Base-by-base conservation (phyloP, 768 basidiomycete genomes). In the Phylloporus arenicola region DNA sequence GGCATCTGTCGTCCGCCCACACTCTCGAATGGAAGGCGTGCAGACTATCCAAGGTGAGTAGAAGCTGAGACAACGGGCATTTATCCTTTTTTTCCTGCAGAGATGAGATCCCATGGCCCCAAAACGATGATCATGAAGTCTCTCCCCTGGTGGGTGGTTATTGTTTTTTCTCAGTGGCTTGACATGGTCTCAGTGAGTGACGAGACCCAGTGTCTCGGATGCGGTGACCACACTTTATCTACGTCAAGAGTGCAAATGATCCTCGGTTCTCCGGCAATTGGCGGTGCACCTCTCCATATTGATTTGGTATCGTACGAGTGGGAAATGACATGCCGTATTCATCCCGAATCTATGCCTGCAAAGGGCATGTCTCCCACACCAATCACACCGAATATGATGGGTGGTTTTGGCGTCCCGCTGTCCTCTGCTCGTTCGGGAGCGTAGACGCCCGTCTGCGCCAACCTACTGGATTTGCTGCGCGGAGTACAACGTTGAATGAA, bases 41-140 rank as follows among this genome's bases (percentile, higher is more conserved):
- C 13, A 35, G 35, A 43, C 25, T 42, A 54, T 48, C 43, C n/a
- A 8, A 33, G 34, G 20, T 1, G 4, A 24, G 45, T 12, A 33
- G 30, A 10, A 12, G 33, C 6, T 12, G 29, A 11, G 9, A 14
- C 2, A 33, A 33, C 47, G 54, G 58, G 35, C 25, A 61, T 58
- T 22, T 39, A 39, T 39, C 38, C 19, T 39, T 39, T 39, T 39
- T 39, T 39, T 39, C 38, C 20, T 38, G 14, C 41, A 34, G 34
- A 55, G 53, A 64, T 50, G 35, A 55, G 50, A 55, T 48, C 39
- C 43, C 44, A 30, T 30, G 17, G 19, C 20, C 37, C 27, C 7
- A 35, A 46, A 50, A 43, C 61, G 61, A 50, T 63, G 63, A 64
- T 65, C 63, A 62, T 62, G 57, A 62, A 30, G 35, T n/a, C n/a